Percentiles rank a stretch among this genome's conserved stretches.
phyloP scores from a whole-genome alignment of 2,329 filamentous ascomycete species.

The Fusarium tupiense region DNA sequence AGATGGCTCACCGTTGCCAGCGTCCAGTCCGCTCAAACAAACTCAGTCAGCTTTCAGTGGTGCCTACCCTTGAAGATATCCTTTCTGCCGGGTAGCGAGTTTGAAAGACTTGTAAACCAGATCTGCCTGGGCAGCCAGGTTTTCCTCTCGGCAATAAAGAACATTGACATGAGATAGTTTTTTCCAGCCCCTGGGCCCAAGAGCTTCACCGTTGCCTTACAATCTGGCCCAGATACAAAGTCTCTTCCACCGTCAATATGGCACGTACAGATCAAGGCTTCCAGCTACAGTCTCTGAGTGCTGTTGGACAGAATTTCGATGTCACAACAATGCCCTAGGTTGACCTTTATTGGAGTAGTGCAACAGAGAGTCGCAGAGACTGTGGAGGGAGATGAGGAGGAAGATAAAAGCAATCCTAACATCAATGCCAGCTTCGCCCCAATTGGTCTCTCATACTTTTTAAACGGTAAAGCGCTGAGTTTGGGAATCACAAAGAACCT shows the following conservation, averaged over 20 bases:
- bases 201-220: neutral
- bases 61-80: neutral
- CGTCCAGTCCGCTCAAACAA: neutral
- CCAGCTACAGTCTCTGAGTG: neutral
- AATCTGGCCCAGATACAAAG: neutral
- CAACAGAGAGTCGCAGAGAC: neutral
- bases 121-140: neutral
- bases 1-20: neutral
- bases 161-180: neutral
- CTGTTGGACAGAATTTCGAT: neutral
- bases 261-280: neutral
- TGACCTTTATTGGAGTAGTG: neutral
- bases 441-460: too few relatives aligned
- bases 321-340: neutral
- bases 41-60: neutral
- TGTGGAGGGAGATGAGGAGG: neutral
- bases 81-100: neutral
- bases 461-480: too few relatives aligned
- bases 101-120: too few relatives aligned
- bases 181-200: neutral
- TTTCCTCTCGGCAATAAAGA: neutral
- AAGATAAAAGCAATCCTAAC: neutral
- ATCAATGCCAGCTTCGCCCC: neutral
- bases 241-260: neutral
- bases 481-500: too few relatives aligned